Base-by-base conservation (phyloP, 2,329 filamentous ascomycete genomes). In the Ophiocordyceps robertsii region DNA sequence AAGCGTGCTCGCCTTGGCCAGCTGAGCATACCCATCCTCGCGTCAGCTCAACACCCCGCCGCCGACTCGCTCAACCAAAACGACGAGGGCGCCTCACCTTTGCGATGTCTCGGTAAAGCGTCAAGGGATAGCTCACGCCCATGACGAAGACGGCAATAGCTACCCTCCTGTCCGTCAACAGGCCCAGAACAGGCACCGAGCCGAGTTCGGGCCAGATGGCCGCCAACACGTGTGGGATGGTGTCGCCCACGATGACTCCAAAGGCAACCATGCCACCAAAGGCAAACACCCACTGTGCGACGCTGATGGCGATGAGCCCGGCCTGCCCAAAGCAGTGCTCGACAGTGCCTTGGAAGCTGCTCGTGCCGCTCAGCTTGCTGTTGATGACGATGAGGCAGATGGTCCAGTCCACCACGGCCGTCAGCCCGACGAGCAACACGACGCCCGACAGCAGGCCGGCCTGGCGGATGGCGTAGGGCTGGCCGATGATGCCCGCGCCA, bases 211-310 rank as follows among this genome's bases (percentile, higher is more conserved):
- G 89, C 67, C 90, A 95, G 6, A 95, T 62, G 5, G 89, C 86
- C 39, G 72, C 66, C 54, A 96, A 62, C 39, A 98, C 92, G 59
- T 89, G 86, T 4, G 92, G 92, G 56, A 98, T 95, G 1, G 86
- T 89, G 61, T 98, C 92, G 46, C 92, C 92, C 10, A 98, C 84
- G 55, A 98, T 95, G 55, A 98, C 88, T 51, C 89, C 92, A 62
- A 96, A 98, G 13, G 92, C 92, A 43, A 98, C 79, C 92, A 98
- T 98, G 49, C 92, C 92, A 44, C 92, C 92, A 68, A 96, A 98
- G 3, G 92, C 92, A 71, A 98, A 98, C 27, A 87, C 82, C 90
- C 90, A 98, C 67, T 98, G 92, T 40, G 92, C 92, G 47, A 96
- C 50, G 46, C 68, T 73, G 51, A 98, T 95, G 45, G 92, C 90